phyloP scores from a whole-genome alignment of 768 basidiomycete species.

The Fistulinella prunicolor region DNA sequence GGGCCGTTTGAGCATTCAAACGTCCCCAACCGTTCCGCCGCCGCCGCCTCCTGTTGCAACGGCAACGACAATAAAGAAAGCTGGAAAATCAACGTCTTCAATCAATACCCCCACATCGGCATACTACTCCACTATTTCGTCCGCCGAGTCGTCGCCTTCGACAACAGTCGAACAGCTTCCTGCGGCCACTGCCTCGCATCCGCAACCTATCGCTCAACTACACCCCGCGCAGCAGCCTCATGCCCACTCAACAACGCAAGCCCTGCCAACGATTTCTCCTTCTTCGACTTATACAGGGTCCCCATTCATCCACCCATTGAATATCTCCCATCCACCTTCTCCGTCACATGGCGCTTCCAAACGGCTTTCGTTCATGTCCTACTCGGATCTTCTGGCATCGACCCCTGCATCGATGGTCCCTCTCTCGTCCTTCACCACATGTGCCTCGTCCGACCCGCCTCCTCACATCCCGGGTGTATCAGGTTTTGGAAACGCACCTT shows the following conservation, averaged over 20 bases:
- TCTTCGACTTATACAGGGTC: slow-evolving; percentile 29
- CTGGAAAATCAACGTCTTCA: slow-evolving; percentile 20
- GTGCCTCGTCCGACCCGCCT: slow-evolving; percentile 57
- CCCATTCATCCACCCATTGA: slow-evolving; percentile 22
- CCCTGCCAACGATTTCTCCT: slow-evolving; percentile 15
- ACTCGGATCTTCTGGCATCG: slow-evolving; percentile 77
- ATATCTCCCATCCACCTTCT: slow-evolving; percentile 40
- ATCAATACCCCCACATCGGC: slow-evolving; percentile 48
- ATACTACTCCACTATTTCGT: slow-evolving; percentile 43
- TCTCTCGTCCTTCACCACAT: slow-evolving; percentile 69
- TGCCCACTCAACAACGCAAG: slow-evolving; percentile 15
- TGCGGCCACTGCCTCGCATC: slow-evolving; percentile 19
- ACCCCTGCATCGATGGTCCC: slow-evolving; percentile 71
- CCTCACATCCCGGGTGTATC: slow-evolving; percentile 70
- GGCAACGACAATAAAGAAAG: slow-evolving; percentile 4
- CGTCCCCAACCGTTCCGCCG: slow-evolving; percentile 13
- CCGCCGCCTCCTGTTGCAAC: slow-evolving; percentile 3
- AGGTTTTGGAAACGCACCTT: slow-evolving; percentile 36
- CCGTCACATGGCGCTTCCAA: slow-evolving; percentile 52
- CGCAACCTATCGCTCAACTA: slow-evolving; percentile 21
- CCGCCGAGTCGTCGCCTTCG: slow-evolving; percentile 38
- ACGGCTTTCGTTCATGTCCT: slow-evolving; percentile 86
- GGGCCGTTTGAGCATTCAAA: slow-evolving; percentile 24
- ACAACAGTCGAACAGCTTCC: slow-evolving; percentile 36
- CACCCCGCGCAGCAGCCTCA: slow-evolving; percentile 14